Evolutionary conservation across 1,139 yeast genomes (phyloP).

Genomic region (Saccharomyces pastorianus): DNA sequence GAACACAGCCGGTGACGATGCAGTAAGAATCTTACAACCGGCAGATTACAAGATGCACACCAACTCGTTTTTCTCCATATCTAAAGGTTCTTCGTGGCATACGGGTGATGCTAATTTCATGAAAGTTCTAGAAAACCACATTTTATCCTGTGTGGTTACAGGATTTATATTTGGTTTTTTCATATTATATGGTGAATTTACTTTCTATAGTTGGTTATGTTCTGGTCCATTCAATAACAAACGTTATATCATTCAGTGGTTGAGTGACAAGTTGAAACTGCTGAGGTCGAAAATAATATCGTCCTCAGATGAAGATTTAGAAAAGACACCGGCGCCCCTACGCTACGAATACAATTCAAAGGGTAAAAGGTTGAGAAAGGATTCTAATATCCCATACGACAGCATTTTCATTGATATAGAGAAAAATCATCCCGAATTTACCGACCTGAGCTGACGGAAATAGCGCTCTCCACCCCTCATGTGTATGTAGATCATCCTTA

Average conservation of each 20-base stretch:
- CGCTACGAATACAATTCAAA: slow-evolving; percentile 1
- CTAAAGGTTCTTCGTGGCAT: slow-evolving; percentile 87
- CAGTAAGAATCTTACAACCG: slow-evolving; percentile 61
- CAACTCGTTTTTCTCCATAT: slow-evolving; percentile 59
- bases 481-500: not conserved
- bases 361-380: slow-evolving; percentile 16
- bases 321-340: not conserved
- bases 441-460: slow-evolving; percentile 11
- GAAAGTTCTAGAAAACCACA: slow-evolving; percentile 61
- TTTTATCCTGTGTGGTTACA: slow-evolving; percentile 56
- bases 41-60: slow-evolving; percentile 55
- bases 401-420: slow-evolving; percentile 15
- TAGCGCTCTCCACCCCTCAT: not conserved
- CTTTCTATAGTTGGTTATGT: slow-evolving; percentile 42
- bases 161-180: slow-evolving; percentile 56
- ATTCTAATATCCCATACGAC: slow-evolving; percentile 17
- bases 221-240: slow-evolving; percentile 1
- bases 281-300: not conserved
- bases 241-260: not conserved
- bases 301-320: not conserved
- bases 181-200: slow-evolving; percentile 54
- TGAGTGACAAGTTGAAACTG: not conserved
- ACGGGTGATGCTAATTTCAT: slow-evolving; percentile 72
- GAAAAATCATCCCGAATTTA: slow-evolving; percentile 10
- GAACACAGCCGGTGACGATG: slow-evolving; percentile 45